A percentile compares a stretch with the other conserved stretches of the same genome.
These are phyloP conservation scores for Fusarium armeniacum DNA, from an alignment of 2,329 filamentous ascomycete genomes.

Conservation along the genomic window DNA sequence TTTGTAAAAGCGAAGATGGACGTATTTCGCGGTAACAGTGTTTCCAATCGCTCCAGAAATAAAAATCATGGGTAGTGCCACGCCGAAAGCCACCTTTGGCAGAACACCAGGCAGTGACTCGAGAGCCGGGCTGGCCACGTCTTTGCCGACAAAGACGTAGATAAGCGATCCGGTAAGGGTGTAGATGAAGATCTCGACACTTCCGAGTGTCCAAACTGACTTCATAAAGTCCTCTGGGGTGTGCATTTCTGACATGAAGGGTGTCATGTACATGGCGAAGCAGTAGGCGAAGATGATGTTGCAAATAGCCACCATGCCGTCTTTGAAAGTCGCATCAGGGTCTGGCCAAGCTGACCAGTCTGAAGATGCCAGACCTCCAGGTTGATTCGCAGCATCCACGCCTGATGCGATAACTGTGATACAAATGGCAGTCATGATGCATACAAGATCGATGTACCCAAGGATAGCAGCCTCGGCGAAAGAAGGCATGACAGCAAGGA, in stretches of 20 bases:
- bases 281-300: constrained; percentile 79
- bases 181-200: constrained; percentile 72
- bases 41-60: constrained; percentile 75
- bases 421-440: constrained; percentile 66
- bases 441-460: constrained; percentile 48
- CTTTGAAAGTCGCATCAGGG: constrained; percentile 59
- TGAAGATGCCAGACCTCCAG: constrained; percentile 22
- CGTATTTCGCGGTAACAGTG: constrained; percentile 56
- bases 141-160: constrained; percentile 73
- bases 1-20: constrained; percentile 53
- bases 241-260: constrained; percentile 63
- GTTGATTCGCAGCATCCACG: constrained; percentile 50
- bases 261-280: constrained; percentile 60
- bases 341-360: constrained; percentile 58
- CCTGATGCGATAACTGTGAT: constrained; percentile 74
- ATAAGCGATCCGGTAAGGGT: constrained; percentile 73
- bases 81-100: constrained; percentile 52
- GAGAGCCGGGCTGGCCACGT: constrained; percentile 73
- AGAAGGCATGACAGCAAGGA: constrained; percentile 59
- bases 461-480: constrained; percentile 52
- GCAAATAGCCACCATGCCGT: constrained; percentile 68
- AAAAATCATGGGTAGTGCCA: constrained; percentile 77
- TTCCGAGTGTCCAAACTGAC: constrained; percentile 71
- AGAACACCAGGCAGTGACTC: constrained; percentile 69
- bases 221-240: constrained; percentile 58